Evolutionary conservation across 768 basidiomycete species (phyloP), one percentile per base, ranked within the genome.

Genomic region (Tubosaeta sp.): DNA sequence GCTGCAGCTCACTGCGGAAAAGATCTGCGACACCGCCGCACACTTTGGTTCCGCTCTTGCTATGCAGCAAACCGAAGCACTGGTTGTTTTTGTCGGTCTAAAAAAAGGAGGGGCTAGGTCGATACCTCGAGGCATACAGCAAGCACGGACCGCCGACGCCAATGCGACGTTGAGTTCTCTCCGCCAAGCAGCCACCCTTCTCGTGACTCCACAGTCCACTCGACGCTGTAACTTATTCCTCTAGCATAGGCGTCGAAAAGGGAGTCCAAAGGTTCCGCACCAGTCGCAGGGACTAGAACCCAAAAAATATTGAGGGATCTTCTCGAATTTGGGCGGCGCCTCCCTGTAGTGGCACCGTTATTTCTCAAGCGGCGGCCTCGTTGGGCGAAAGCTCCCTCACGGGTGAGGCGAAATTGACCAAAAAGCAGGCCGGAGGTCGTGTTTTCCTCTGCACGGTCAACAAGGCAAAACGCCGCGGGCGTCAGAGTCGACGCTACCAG

Each of bases 361-460:
- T 86, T 8, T 66, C 76, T 4, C 74, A 75, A 4, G 55, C 67
- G 0, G 68, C 71, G 29, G 71, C 75, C 2, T 66, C 71, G 1
- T 91, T 94, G 56, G 89, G 93, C 59, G 91, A 94, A 64, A 88
- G 88, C 55, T 90, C 87, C 2, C 72, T 94, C 46, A 94, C 92
- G 0, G 91, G 91, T 4, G 91, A 94, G 66, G 82, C 84, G 13
- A 72, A 70, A 38, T 78, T 76, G 1, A 76, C 91, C 27, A 70
- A 63, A 55, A 94, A 94, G 64, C 53, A 53, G 2, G 39, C 63
- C 1, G 85, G 85, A 13, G 90, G 91, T 62, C 71, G 71, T 38
- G 78, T 94, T 22, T 86, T 79, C 60, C 77, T 88, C 1, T 91
- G 91, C 2, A 91, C 91, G 0, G 80, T 86, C 59, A 93, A 93